Conservation (phyloP, 1,139 yeast species). For the Ogataea hybrid region DNA sequence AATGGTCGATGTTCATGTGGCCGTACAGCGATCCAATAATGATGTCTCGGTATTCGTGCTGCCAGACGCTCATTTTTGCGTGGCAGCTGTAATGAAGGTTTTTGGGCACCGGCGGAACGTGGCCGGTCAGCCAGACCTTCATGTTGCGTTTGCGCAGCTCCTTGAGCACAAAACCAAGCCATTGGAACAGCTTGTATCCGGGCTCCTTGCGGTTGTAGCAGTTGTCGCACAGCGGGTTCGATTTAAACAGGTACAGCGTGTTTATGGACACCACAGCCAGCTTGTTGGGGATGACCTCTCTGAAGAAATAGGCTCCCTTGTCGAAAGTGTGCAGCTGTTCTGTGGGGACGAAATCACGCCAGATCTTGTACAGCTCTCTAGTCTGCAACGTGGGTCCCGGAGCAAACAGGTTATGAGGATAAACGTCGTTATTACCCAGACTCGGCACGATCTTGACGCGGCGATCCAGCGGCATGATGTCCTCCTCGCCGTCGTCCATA, state of each 20-base stretch:
- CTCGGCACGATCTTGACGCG: constrained; percentile 60
- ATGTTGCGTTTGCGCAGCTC: constrained; percentile 72
- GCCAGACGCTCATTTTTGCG: constrained; percentile 73
- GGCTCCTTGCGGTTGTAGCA: constrained; percentile 74
- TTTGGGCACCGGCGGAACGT: constrained; percentile 82
- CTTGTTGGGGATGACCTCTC: constrained; percentile 73
- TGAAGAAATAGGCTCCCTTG: constrained; percentile 71
- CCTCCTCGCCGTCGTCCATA: constrained; percentile 42
- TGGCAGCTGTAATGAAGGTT: constrained; percentile 72
- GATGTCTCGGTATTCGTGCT: constrained; percentile 77
- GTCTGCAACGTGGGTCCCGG: constrained; percentile 87
- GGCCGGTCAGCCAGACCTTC: constrained; percentile 87
- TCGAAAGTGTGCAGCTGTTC: constrained; percentile 73
- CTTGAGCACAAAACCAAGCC: constrained; percentile 74
- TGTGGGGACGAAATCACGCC: constrained; percentile 75
- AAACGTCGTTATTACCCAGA: constrained; percentile 84
- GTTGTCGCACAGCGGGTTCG: constrained; percentile 79
- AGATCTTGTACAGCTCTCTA: constrained; percentile 67
- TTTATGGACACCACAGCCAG: constrained; percentile 77
- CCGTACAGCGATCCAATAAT: constrained; percentile 83
- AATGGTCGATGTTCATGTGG: constrained; percentile 88
- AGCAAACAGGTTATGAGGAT: constrained; percentile 81
- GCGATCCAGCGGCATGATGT: constrained; percentile 39
- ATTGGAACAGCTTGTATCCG: constrained; percentile 70
- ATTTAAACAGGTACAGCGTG: constrained; percentile 69